Percentiles rank a stretch among this genome's conserved stretches.
These are phyloP conservation scores for Sanghuangporus weigelae DNA, from an alignment of 1,284 basidiomycete genomes.

Conservation along the genomic window DNA sequence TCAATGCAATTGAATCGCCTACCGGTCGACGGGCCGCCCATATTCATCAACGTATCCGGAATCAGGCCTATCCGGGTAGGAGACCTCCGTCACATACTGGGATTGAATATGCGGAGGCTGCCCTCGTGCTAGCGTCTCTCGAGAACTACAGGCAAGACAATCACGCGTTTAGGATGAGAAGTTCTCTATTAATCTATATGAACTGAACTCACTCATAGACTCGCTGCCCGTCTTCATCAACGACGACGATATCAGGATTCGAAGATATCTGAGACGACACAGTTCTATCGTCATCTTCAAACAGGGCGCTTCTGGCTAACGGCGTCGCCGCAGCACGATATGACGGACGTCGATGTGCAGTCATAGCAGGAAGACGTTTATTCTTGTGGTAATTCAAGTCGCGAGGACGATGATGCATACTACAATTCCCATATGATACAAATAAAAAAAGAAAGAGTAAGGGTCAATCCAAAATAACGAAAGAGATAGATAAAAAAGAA, in stretches of 20 bases:
- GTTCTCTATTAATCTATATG: background rate
- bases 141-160: background rate
- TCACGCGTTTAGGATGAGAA: background rate
- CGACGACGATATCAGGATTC: conserved; percentile 10
- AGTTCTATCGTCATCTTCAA: conserved; percentile 8
- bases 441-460: background rate
- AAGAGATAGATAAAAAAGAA: background rate
- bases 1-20: background rate
- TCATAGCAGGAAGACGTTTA: background rate
- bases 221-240: conserved; percentile 13
- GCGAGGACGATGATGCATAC: background rate
- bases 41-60: conserved; percentile 4
- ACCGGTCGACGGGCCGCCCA: conserved; percentile 7
- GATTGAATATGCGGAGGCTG: background rate
- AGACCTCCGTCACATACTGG: background rate
- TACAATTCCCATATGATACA: background rate
- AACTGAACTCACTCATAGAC: conserved; percentile 8
- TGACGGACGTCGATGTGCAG: background rate
- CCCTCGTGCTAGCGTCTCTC: background rate
- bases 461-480: background rate
- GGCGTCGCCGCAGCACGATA: background rate
- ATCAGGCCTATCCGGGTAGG: background rate
- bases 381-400: background rate
- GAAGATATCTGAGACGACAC: conserved; percentile 3
- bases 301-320: background rate